Percentiles rank a stretch among this genome's conserved stretches.
phyloP scores from a whole-genome alignment of 140 eudicot species.

The Senecio squalidus region DNA sequence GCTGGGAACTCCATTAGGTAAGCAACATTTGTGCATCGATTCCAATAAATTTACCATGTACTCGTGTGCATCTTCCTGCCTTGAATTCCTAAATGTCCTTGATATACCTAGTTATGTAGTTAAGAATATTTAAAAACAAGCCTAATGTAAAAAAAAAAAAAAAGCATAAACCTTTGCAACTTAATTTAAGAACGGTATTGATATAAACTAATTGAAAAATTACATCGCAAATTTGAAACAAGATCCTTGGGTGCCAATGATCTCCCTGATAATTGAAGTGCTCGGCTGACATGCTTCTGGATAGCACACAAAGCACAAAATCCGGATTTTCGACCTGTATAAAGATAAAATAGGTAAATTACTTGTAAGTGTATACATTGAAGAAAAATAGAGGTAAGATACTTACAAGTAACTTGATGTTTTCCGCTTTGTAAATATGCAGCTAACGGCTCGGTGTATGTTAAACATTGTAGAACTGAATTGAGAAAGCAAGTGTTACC shows the following conservation, averaged over 20 bases:
- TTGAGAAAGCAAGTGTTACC: conserved; percentile 96
- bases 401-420: conserved; percentile 85
- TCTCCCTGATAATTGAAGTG: conserved; percentile 78
- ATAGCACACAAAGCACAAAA: conserved; percentile 97
- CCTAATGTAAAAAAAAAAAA: neutral
- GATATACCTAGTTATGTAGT: conserved; percentile 68
- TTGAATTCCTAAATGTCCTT: conserved; percentile 72
- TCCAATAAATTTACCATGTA: conserved; percentile 93
- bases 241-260: conserved; percentile 90
- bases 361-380: neutral
- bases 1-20: conserved; percentile 86
- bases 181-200: neutral
- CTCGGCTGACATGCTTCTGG: conserved; percentile 92
- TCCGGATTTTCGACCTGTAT: conserved; percentile 76
- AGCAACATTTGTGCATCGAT: conserved; percentile 97
- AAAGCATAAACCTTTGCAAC: neutral
- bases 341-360: neutral
- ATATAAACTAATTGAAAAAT: conserved; percentile 35
- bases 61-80: conserved; percentile 99
- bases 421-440: conserved; percentile 93
- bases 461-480: conserved; percentile 89
- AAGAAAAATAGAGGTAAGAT: neutral
- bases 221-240: conserved; percentile 87
- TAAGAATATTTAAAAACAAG: conserved; percentile 35
- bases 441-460: conserved; percentile 93